phyloP scores from a whole-genome alignment of 1,284 basidiomycete species.

The Malassezia yamatoensis region DNA sequence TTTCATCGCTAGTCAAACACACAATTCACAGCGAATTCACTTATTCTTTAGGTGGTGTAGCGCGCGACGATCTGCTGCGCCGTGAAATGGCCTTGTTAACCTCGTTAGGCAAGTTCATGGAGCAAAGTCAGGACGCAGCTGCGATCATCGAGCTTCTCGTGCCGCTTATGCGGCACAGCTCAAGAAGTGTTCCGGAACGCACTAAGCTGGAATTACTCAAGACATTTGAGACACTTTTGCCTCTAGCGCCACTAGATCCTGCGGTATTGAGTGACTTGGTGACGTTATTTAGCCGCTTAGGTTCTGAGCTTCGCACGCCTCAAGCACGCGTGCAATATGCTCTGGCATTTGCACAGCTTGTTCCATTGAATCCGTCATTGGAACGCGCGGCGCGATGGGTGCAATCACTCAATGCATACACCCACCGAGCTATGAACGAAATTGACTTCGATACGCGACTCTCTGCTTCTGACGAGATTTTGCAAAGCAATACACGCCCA shows the following conservation, averaged over 20 bases:
- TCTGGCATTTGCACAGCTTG: constrained; percentile 32
- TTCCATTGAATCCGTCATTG: constrained; percentile 25
- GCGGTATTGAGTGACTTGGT: constrained; percentile 27
- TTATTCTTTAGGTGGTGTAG: constrained; percentile 59
- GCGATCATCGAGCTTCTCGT: constrained; percentile 65
- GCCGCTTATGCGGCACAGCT: constrained; percentile 69
- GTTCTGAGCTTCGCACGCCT: constrained; percentile 28
- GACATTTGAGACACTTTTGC: constrained; percentile 64
- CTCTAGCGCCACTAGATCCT: constrained; percentile 60
- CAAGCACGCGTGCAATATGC: constrained; percentile 29
- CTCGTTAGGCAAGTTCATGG: constrained; percentile 65
- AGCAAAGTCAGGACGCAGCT: constrained; percentile 63
- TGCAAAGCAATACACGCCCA: constrained; percentile 56
- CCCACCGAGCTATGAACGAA: constrained; percentile 70
- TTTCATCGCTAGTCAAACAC: constrained; percentile 52
- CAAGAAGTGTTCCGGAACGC: constrained; percentile 70
- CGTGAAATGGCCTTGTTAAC: constrained; percentile 75
- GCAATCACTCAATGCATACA: constrained; percentile 68
- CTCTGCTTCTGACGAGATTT: constrained; percentile 64
- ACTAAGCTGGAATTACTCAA: constrained; percentile 73
- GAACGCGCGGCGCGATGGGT: constrained; percentile 27
- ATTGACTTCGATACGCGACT: constrained; percentile 85
- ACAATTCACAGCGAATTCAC: constrained; percentile 9
- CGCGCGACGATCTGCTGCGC: constrained; percentile 63
- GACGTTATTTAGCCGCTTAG: constrained; percentile 33